phyloP scores from a whole-genome alignment of 805 yeast species.

The Metschnikowia proteae region DNA sequence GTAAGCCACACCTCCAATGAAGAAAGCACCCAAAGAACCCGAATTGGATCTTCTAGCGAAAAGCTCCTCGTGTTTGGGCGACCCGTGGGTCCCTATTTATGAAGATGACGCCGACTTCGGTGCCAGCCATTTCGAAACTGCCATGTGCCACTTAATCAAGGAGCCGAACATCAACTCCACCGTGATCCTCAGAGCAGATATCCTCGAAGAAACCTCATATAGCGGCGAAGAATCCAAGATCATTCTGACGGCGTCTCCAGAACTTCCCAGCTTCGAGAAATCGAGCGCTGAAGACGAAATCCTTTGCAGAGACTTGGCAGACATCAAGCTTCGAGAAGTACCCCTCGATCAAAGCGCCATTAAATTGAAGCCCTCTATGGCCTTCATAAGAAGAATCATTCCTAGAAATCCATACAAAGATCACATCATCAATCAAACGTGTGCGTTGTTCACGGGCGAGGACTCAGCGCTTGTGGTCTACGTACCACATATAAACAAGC shows the following conservation, averaged over 20 bases:
- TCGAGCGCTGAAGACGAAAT: conserved; percentile 8
- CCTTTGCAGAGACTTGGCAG: conserved; percentile 33
- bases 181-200: conserved; percentile 84
- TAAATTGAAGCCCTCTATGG: conserved; percentile 34
- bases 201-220: conserved; percentile 50
- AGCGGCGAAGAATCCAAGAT: conserved; percentile 29
- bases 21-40: conserved; percentile 10
- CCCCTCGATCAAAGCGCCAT: conserved; percentile 23
- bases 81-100: conserved; percentile 61
- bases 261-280: conserved; percentile 27
- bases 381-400: conserved; percentile 77
- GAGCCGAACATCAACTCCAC: conserved; percentile 92
- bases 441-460: conserved; percentile 45
- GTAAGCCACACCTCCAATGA: neutral
- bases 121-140: conserved; percentile 58
- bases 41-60: conserved; percentile 13
- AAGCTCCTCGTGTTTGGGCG: conserved; percentile 47
- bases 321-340: conserved; percentile 28
- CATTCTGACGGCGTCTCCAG: conserved; percentile 20
- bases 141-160: conserved; percentile 73
- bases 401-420: conserved; percentile 91
- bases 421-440: conserved; percentile 78
- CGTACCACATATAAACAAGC: conserved; percentile 63
- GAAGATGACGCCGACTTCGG: conserved; percentile 46
- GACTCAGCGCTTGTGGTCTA: conserved; percentile 60